Base-by-base conservation (phyloP, 768 basidiomycete species). In the Rhizopogon salebrosus region DNA sequence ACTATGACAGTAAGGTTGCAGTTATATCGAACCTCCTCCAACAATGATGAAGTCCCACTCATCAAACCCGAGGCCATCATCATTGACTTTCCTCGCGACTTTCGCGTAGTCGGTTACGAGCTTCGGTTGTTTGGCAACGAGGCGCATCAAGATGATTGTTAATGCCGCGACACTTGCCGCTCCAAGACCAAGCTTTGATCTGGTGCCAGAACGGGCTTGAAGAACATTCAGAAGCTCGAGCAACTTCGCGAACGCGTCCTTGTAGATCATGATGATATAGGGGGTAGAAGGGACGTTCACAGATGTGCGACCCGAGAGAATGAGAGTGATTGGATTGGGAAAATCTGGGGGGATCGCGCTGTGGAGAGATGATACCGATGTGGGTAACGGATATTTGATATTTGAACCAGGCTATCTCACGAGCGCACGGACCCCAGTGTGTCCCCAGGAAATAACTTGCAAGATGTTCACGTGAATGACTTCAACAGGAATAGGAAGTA, bases 11-110 rank as follows among this genome's bases (percentile, higher is more conserved):
- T 13, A 16, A 23, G 27, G 9, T 9, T 29, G 20, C 6, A n/a
- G 2, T 27, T 34, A 54, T 4, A 20, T 31, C 49, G 51, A 49
- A 78, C 81, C 81, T 71, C 82, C 82, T 3, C 81, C 81, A 40
- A 80, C 70, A 53, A 83, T 67, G 43, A 83, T 69, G 46, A 80
- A 69, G 60, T 83, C 79, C 53, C 71, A 79, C 48, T 75, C 70
- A 10, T 69, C 60, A 34, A 55, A 54, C 11, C 53, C 48, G 7
- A 20, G 41, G 2, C 24, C 46, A 6, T 45, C 23, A 2, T 39
- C 10, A 11, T 52, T 48, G 4, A 54, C 26, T 18, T 37, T 42
- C 11, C 48, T 53, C 10, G 58, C 58, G 6, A 57, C 51, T 34
- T 52, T 45, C 8, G 56, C 7, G n/a, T 54, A 57, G 37, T 59